These are phyloP conservation scores for Mucor lusitanicus DNA, from an alignment of 371 early-diverging fungal species.

Conservation along the genomic window DNA sequence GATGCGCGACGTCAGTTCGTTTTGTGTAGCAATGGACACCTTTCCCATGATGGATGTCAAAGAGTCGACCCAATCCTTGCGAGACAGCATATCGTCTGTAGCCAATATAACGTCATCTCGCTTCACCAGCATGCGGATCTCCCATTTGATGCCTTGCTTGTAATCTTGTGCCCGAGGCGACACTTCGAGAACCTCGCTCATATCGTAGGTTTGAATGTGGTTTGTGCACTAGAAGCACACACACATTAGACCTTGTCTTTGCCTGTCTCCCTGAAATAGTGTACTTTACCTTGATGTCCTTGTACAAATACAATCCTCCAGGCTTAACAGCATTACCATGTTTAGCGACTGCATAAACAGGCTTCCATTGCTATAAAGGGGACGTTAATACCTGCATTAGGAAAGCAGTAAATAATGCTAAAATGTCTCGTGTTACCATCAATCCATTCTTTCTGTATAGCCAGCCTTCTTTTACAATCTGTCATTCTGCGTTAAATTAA, in stretches of 20 bases:
- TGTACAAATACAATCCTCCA: conserved; percentile 48
- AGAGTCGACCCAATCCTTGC: conserved; percentile 52
- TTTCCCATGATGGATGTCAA: conserved; percentile 56
- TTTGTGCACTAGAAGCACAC: conserved; percentile 33
- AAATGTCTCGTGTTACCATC: conserved; percentile 34
- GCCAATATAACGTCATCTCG: conserved; percentile 46
- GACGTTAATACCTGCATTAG: not conserved
- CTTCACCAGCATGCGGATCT: conserved; percentile 46
- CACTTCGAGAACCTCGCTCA: conserved; percentile 53
- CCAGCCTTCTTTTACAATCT: conserved; percentile 56
- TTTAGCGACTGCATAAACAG: conserved; percentile 54
- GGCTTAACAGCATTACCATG: conserved; percentile 55
- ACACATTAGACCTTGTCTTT: not conserved
- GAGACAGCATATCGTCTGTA: conserved; percentile 42
- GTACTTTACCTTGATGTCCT: conserved; percentile 47
- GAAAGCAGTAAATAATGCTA: conserved; percentile 1
- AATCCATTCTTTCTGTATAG: conserved; percentile 42
- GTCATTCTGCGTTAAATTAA: not conserved
- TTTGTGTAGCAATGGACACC: conserved; percentile 51
- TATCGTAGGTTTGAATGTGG: conserved; percentile 54
- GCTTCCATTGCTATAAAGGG: conserved; percentile 48
- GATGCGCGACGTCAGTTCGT: conserved; percentile 42
- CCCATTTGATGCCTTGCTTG: conserved; percentile 48
- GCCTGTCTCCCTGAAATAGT: not conserved
- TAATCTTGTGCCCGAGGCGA: conserved; percentile 50